Evolutionary conservation across 352 stramenopile species (phyloP).

Genomic region (Aphanomyces invadans): DNA sequence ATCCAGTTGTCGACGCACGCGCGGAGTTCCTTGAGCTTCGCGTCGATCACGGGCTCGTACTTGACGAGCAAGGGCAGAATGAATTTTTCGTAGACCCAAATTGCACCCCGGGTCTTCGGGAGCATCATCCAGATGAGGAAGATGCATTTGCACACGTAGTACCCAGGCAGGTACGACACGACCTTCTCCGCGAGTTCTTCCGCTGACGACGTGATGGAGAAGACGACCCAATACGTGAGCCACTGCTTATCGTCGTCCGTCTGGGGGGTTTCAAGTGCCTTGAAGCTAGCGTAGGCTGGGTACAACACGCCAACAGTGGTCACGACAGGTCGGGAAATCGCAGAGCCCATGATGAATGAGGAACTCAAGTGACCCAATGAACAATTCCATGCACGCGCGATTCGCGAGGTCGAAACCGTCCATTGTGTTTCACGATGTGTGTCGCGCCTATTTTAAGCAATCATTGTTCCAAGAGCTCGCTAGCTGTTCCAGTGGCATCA

Average conservation of each 20-base stretch:
- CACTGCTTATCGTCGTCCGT: conserved; percentile 64
- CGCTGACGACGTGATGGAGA: conserved; percentile 89
- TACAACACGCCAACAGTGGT: conserved; percentile 39
- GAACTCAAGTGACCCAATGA: too few species aligned
- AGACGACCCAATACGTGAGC: conserved; percentile 96
- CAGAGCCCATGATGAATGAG: conserved; percentile 5
- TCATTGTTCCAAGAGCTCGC: neutral
- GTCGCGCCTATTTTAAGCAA: neutral
- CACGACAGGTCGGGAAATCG: conserved; percentile 21
- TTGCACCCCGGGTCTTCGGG: conserved; percentile 77
- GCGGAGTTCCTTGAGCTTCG: conserved; percentile 48
- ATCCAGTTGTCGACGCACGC: conserved; percentile 39
- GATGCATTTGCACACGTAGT: conserved; percentile 91
- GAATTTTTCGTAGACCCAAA: conserved; percentile 55
- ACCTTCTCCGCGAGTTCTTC: conserved; percentile 60
- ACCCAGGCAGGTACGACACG: conserved; percentile 84
- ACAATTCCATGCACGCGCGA: too few species aligned
- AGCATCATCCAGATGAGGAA: conserved; percentile 96
- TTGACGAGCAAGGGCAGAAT: conserved; percentile 57
- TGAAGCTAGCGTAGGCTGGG: conserved; percentile 65
- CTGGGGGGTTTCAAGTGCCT: conserved; percentile 49
- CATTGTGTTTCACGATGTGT: neutral
- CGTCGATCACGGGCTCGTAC: conserved; percentile 62
- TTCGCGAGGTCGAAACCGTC: neutral
- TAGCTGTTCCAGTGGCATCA: neutral